Evolutionary conservation across 768 basidiomycete genomes (phyloP).

Genomic region (Tephrocybe sp.): DNA sequence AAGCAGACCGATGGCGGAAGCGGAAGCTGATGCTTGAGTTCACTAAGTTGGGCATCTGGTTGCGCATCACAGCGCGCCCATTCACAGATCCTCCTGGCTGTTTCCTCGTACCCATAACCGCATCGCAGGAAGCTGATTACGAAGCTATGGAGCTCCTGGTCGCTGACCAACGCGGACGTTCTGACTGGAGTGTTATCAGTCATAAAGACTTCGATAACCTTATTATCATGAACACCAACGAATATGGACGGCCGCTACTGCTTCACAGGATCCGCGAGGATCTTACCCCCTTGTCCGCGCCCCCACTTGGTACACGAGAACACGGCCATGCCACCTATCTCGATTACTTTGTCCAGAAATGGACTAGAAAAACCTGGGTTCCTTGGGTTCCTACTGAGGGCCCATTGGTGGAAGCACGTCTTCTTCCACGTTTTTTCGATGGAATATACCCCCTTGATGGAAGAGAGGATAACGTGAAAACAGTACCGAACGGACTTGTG

Average conservation of each 20-base stretch:
- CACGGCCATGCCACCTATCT: conserved; percentile 46
- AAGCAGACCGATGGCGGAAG: conserved; percentile 43
- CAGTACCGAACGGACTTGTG: conserved; percentile 24
- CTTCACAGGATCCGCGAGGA: conserved; percentile 62
- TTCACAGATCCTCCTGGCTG: conserved; percentile 50
- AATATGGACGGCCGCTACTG: conserved; percentile 53
- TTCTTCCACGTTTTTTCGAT: conserved; percentile 39
- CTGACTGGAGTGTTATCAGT: conserved; percentile 54
- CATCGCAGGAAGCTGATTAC: conserved; percentile 53
- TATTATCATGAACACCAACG: conserved; percentile 53
- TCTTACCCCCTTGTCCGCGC: conserved; percentile 60
- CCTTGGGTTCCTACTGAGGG: conserved; percentile 52
- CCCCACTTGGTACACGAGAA: conserved; percentile 50
- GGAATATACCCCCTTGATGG: conserved; percentile 34
- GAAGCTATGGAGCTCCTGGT: conserved; percentile 50
- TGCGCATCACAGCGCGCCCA: conserved; percentile 59
- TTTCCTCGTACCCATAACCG: conserved; percentile 66
- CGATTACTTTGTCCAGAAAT: conserved; percentile 57
- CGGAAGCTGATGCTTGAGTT: conserved; percentile 60
- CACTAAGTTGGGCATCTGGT: conserved; percentile 60
- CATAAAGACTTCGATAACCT: conserved; percentile 48
- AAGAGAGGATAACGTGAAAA: conserved; percentile 15
- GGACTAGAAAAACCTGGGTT: conserved; percentile 44
- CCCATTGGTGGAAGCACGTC: conserved; percentile 56
- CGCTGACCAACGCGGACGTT: conserved; percentile 43